Conservation (phyloP, 495 filamentous ascomycete species). For the Pyrenula aspistea region DNA sequence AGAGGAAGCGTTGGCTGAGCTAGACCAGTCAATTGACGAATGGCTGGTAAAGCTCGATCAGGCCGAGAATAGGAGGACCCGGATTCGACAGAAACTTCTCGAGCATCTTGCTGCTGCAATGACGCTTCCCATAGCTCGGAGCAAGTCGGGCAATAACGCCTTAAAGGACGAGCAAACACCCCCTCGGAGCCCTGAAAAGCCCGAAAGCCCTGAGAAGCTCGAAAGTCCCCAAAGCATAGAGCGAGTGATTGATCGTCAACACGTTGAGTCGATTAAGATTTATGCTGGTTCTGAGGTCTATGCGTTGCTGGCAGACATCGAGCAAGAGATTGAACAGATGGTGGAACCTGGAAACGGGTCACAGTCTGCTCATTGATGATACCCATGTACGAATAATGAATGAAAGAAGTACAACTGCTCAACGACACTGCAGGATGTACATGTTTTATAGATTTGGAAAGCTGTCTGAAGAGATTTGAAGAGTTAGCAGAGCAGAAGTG, state of each 20-base stretch:
- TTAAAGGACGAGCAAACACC: constrained; percentile 15
- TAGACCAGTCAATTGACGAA: constrained; percentile 63
- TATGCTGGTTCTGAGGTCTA: constrained; percentile 55
- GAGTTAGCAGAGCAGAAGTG: too few species aligned
- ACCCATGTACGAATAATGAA: neutral
- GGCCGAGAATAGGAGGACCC: constrained; percentile 58
- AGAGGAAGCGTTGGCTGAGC: constrained; percentile 58
- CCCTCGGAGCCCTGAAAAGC: constrained; percentile 25
- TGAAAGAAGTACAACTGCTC: neutral
- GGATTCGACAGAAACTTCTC: constrained; percentile 62
- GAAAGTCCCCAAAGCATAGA: constrained; percentile 4
- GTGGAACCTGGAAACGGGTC: constrained; percentile 9
- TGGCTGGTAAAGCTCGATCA: constrained; percentile 63
- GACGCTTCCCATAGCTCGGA: constrained; percentile 10
- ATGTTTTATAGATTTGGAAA: neutral
- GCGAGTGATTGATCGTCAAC: neutral
- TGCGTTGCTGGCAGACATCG: constrained; percentile 48
- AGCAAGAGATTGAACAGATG: constrained; percentile 44
- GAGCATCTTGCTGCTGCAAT: constrained; percentile 59
- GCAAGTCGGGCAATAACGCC: neutral
- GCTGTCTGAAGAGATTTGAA: neutral
- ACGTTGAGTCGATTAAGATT: constrained; percentile 41
- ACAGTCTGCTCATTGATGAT: neutral
- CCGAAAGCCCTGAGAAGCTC: constrained; percentile 2
- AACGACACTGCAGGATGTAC: neutral